A percentile compares a stretch with the other conserved stretches of the same genome.
Conservation (phyloP, 306 rosid genomes). For the Prunus armeniaca region DNA sequence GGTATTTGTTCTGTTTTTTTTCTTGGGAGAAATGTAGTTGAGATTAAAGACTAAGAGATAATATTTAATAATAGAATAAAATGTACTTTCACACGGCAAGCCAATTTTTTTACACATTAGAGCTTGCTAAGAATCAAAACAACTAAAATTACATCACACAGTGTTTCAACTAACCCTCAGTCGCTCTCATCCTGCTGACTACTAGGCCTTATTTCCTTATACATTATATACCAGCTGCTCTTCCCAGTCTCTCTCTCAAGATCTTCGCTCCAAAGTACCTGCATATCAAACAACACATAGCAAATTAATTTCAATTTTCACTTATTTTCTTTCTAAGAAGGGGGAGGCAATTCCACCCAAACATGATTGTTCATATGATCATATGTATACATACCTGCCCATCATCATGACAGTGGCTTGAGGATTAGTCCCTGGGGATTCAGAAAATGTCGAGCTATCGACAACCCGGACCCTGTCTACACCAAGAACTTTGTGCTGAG, state of each 20-base stretch:
- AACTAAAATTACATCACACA: constrained; percentile 25
- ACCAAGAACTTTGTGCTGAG: constrained; percentile 64
- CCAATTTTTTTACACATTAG: constrained; percentile 26
- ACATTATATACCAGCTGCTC: constrained; percentile 54
- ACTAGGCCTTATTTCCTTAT: not conserved
- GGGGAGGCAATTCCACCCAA: not conserved
- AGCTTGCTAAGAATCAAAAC: constrained; percentile 34
- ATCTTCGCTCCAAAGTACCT: constrained; percentile 97
- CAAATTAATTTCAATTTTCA: not conserved
- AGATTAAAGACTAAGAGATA: too few relatives aligned
- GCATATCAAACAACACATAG: constrained; percentile 19
- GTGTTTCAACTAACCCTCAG: constrained; percentile 21
- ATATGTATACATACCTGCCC: constrained; percentile 70
- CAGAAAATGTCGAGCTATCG: constrained; percentile 75
- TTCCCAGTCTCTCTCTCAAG: constrained; percentile 64
- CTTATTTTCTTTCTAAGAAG: not conserved
- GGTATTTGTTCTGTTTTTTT: too few relatives aligned
- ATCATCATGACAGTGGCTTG: constrained; percentile 95
- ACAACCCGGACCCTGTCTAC: constrained; percentile 66
- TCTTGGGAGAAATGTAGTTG: too few relatives aligned
- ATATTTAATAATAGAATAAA: too few relatives aligned
- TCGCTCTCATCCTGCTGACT: constrained; percentile 20
- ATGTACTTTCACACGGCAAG: constrained; percentile 1
- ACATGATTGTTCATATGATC: not conserved
- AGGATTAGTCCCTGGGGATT: constrained; percentile 96